phyloP scores from a whole-genome alignment of 73 alveolate species.

The Blepharisma japonicum region DNA sequence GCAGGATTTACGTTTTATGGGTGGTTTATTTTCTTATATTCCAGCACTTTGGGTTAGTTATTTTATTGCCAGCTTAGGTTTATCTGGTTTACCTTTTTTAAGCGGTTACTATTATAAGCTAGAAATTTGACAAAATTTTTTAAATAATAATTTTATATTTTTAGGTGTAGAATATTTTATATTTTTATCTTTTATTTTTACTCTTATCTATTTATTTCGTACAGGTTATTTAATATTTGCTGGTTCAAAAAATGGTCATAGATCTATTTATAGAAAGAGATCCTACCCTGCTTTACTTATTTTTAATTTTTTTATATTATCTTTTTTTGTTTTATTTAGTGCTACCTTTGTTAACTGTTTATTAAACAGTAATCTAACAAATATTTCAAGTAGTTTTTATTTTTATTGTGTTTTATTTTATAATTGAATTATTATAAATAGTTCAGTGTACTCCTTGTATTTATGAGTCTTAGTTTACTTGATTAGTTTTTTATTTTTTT shows the following conservation, averaged over 20 bases:
- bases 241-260: neutral
- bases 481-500: no score
- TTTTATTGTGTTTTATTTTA: no score
- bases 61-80: neutral
- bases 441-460: no score
- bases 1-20: constrained; percentile 1
- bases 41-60: neutral
- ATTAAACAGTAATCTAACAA: no score
- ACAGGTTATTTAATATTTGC: neutral
- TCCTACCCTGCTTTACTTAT: neutral
- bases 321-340: no score
- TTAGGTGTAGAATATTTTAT: neutral
- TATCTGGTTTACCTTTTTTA: constrained; percentile 10
- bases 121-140: no score
- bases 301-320: no score
- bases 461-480: no score
- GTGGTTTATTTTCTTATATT: neutral
- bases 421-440: no score
- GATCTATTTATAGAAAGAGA: neutral
- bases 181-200: neutral
- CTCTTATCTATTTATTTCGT: neutral
- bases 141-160: no score
- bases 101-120: constrained; percentile 21
- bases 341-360: no score
- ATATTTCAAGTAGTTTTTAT: no score